A percentile compares a stretch with the other conserved stretches of the same genome.
Conservation (phyloP, 2,329 filamentous ascomycete species). For the Alternaria sp. region DNA sequence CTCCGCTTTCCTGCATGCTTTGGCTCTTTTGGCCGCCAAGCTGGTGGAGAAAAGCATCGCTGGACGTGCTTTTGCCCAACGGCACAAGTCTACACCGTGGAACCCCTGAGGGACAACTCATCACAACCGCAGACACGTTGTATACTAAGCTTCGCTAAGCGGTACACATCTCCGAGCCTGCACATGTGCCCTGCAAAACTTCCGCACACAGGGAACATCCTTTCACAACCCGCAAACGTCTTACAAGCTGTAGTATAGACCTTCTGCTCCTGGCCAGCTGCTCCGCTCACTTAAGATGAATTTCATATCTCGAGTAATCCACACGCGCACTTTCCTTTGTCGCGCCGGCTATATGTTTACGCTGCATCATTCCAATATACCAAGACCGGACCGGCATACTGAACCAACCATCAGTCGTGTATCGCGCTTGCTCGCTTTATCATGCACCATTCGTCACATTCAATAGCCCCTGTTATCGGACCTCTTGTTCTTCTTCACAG, state of each 20-base stretch:
- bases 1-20: constrained; percentile 14
- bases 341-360: not conserved
- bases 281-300: not conserved
- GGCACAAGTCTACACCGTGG: not conserved
- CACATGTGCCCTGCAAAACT: not conserved
- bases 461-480: not conserved
- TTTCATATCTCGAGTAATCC: not conserved
- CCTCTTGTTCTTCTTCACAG: not conserved
- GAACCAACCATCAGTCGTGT: not conserved
- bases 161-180: not conserved
- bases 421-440: not conserved
- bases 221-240: not conserved
- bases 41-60: not conserved
- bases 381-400: not conserved
- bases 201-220: constrained; percentile 2
- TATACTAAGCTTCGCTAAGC: not conserved
- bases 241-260: not conserved
- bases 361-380: constrained; percentile 3
- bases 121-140: not conserved
- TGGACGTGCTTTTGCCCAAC: not conserved
- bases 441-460: constrained; percentile 2
- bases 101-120: constrained; percentile 4
- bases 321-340: not conserved
- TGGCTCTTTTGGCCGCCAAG: not conserved
- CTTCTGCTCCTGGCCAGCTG: constrained; percentile 1